These are phyloP conservation scores for Rutstroemia sydowiana DNA, from an alignment of 2,329 filamentous ascomycete genomes.

Conservation along the genomic window DNA sequence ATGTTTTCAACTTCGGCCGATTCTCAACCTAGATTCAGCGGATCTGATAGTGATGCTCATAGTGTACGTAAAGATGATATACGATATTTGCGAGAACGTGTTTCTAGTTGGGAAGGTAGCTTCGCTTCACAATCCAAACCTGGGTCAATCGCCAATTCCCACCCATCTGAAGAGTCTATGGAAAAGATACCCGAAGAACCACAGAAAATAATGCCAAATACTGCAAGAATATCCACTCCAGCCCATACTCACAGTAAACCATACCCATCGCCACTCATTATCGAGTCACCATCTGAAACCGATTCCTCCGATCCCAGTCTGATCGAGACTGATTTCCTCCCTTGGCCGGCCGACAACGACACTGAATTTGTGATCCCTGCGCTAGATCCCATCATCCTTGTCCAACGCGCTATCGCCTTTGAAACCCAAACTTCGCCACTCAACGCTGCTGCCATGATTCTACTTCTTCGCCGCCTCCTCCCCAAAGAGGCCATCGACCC, in stretches of 20 bases:
- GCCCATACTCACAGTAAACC: slow-evolving; percentile 20
- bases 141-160: slow-evolving; percentile 14
- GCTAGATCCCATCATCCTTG: slow-evolving; percentile 47
- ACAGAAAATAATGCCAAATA: not conserved
- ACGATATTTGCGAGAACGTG: slow-evolving; percentile 19
- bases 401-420: slow-evolving; percentile 47
- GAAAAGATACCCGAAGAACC: slow-evolving; percentile 4
- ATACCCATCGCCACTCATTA: not conserved
- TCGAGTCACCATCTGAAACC: not conserved
- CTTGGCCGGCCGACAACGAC: slow-evolving; percentile 50
- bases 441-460: slow-evolving; percentile 53
- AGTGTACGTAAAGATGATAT: slow-evolving; percentile 10
- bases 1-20: slow-evolving; percentile 53
- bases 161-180: slow-evolving; percentile 5
- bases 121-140: slow-evolving; percentile 10
- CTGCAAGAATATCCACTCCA: slow-evolving; percentile 10
- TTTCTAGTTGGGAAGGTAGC: slow-evolving; percentile 28
- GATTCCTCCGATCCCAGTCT: slow-evolving; percentile 30
- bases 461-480: slow-evolving; percentile 51
- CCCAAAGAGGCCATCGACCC: slow-evolving; percentile 47
- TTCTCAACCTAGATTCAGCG: slow-evolving; percentile 32
- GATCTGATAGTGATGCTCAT: slow-evolving; percentile 28
- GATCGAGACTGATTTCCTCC: slow-evolving; percentile 51
- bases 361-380: slow-evolving; percentile 47
- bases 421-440: slow-evolving; percentile 49